Base-by-base conservation (phyloP, 2,329 filamentous ascomycete species). In the Trichoderma polysporum region DNA sequence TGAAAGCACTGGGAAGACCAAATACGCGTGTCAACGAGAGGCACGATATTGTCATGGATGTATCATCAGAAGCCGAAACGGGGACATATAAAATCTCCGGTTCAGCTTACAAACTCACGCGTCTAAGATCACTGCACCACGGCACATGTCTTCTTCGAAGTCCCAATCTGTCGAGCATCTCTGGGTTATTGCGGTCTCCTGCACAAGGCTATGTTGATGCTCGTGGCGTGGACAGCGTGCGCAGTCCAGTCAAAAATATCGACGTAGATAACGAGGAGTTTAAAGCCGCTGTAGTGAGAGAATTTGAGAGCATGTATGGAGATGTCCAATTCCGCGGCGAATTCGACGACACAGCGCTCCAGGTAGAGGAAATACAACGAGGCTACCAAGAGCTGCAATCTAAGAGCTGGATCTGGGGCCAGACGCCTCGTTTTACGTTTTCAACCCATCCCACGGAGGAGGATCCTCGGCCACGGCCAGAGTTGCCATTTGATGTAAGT, bases 21-120 rank as follows among this genome's bases (percentile, higher is more conserved):
- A 83, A 86, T 35, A 87, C 90, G 4, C 85, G 88, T 69, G 94
- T 98, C 71, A 99, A 98, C 76, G 88, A 90, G 76, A 86, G 95
- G 17, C 94, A 99, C 76, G 95, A 99, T 76, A 97, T 99, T 72
- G 93, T 98, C 27, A 83, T 96, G 53, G 86, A 90, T 66, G 72
- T 78, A 1, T 71, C 72, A 6, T 50, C 70, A 1, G 66, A 66
- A 13, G 22, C 39, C 22, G 66, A 69, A 15, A 45, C 67, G 17
- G 58, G 39, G 10, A 83, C 85, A 1, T 87, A 90, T 75, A 99
- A 99, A 77, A 86, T 98, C 12, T 97, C 93, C 0, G 95, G 95
- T 1, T 97, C 93, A 0, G 95, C 95, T 12, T 99, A 97, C 80
- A 98, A 98, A 79, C 83, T 99, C 63, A 97, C 92, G 0, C 85